Evolutionary conservation across 2,329 filamentous ascomycete species (phyloP), one percentile per base, ranked within the genome.

Genomic region (Biscogniauxia sp.): DNA sequence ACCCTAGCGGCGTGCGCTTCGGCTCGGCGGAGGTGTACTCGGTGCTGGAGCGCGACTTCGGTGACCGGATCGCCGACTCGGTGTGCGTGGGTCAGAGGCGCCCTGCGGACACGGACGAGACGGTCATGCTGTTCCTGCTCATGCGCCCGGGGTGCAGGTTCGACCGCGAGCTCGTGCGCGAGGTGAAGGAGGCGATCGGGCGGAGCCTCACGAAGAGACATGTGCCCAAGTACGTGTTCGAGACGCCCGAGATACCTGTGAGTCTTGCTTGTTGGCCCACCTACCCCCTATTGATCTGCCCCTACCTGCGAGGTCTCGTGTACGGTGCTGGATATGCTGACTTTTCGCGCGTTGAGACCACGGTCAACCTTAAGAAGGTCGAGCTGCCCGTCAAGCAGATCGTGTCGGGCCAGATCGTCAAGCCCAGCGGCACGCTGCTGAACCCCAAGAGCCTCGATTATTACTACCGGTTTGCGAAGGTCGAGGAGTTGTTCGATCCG

Each of bases 381-480:
- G 91, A 95, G 73, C 69, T 95, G 56, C 91, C 91, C 0, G 89
- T 95, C 28, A 95, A 95, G 77, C 88, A 91, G 70, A 95, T 95
- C 64, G 88, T 95, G 0, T 92, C 85, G 0, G 91, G 91, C 0
- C 86, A 87, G 67, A 84, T 78, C 23, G 84, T 95, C 71, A 92
- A 89, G 75, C 84, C 90, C 0, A 91, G 88, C 54, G 90, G 90
- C 1, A 94, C 91, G 3, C 75, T 95, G 69, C 76, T 90, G 57
- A 95, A 96, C 69, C 91, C 91, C 0, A 77, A 89, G 69, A 90
- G 89, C 64, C 75, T 95, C 61, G 82, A 92, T 32, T 94, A 83
- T 70, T 95, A 92, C 70, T 93, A 95, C 68, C 87, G 86, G 70
- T 95, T 94, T 75, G 88, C 87, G 5, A 85, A 87, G 71, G 83